phyloP scores from a whole-genome alignment of 495 filamentous ascomycete genomes.

The Extremus antarcticus region DNA sequence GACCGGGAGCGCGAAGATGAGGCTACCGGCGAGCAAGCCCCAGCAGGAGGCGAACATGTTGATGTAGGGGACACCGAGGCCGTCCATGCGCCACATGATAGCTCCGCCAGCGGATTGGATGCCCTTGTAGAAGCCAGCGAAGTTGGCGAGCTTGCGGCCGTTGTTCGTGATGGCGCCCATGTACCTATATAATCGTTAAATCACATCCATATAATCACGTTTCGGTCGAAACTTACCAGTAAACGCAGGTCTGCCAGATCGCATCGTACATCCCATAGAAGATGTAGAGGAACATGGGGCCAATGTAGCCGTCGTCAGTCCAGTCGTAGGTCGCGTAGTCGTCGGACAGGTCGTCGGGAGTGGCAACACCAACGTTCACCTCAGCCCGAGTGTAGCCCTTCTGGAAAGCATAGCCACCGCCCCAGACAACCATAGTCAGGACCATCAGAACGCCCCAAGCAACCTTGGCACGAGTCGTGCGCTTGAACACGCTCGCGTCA shows the following conservation, averaged over 20 bases:
- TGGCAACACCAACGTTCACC: conserved; percentile 26
- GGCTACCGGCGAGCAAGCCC: conserved; percentile 58
- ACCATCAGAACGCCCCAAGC: conserved; percentile 55
- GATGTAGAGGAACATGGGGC: conserved; percentile 84
- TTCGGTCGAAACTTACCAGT: conserved; percentile 55
- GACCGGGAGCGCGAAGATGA: conserved; percentile 67
- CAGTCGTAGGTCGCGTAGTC: conserved; percentile 48
- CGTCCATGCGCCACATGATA: conserved; percentile 70
- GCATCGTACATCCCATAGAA: conserved; percentile 91
- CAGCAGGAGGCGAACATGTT: conserved; percentile 46
- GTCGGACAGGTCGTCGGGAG: conserved; percentile 9
- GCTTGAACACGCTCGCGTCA: conserved; percentile 52
- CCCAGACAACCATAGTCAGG: conserved; percentile 78
- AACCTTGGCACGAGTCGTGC: conserved; percentile 63
- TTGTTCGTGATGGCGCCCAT: conserved; percentile 92
- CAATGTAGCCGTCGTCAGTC: conserved; percentile 54
- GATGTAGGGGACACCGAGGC: conserved; percentile 50
- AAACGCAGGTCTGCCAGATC: conserved; percentile 73
- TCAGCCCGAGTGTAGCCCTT: conserved; percentile 45
- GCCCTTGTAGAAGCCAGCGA: conserved; percentile 93
- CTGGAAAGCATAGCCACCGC: conserved; percentile 76
- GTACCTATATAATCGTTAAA: conserved; percentile 60
- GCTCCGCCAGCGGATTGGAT: conserved; percentile 89
- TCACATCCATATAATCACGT: too few species aligned
- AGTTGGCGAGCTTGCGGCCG: conserved; percentile 80